Evolutionary conservation across 768 basidiomycete genomes (phyloP), one percentile per base, ranked within the genome.

Genomic region (Mycena kentingensis): DNA sequence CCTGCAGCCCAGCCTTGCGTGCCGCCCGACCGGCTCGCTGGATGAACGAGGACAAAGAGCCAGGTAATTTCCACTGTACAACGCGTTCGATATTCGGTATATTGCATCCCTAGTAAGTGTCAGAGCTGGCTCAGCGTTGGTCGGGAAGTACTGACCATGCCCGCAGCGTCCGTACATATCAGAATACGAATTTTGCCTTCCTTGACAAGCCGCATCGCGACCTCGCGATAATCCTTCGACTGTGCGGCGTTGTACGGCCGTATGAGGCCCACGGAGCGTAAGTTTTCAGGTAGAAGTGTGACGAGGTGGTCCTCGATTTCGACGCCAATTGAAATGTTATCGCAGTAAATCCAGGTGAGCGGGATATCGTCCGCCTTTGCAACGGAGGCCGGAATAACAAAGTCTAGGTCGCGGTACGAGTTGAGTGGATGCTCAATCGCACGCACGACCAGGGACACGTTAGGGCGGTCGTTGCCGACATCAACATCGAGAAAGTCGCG

Each of bases 91-190:
- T 60, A 44, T 73, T 65, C 0, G 67, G 63, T 27, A 73, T 64
- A 50, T 73, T 65, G 28, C 67, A 68, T 1, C 74, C 69, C 67
- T 68, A 35, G n/a, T 27, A 18, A 42, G 27, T 13, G 19, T 45
- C 31, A 1, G n/a, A 50, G 37, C 18, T 15, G 1, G 21, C 0
- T n/a, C 11, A n/a, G 15, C 29, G 10, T 11, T 5, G 21, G 12
- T 6, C 18, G 52, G 11, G 22, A 19, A 18, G 21, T 25, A 22
- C 66, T 25, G 22, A 69, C 70, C 70, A 72, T 71, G 25, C 70
- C 70, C 16, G 70, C 67, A 10, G 71, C 72, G 54, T 73, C 71
- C 1, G 72, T 73, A 49, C 70, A 73, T 3, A 72, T 58, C 6
- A 73, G 25, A 2, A 74, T 59, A 0, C 68, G 64, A 1, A 73